A percentile compares a stretch with the other conserved stretches of the same genome.
Conservation (phyloP, 139 green algal genomes). For the Micromonas commoda region DNA sequence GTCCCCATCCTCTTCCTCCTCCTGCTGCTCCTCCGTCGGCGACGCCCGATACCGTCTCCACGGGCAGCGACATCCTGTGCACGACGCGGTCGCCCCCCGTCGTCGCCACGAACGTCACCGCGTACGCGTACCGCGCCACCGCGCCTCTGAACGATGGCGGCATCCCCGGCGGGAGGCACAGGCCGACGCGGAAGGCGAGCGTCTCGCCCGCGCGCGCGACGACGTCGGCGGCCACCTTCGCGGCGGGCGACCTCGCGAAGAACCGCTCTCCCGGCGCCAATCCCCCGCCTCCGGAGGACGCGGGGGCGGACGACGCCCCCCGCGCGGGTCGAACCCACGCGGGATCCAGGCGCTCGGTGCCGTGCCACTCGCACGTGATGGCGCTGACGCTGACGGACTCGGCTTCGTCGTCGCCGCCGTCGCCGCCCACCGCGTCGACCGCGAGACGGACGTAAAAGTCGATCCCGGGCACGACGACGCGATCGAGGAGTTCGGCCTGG, state of each 20-base stretch:
- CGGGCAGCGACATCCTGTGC: background rate
- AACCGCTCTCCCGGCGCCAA: background rate
- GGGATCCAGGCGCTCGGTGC: background rate
- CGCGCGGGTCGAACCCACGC: background rate
- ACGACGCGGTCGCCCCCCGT: background rate
- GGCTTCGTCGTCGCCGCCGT: background rate
- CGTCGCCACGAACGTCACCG: background rate
- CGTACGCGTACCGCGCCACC: background rate
- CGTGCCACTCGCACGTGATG: background rate
- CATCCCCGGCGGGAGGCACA: background rate
- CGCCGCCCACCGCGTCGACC: background rate
- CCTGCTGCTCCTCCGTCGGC: too few species aligned
- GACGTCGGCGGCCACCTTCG: background rate
- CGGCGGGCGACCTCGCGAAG: constrained; percentile 11
- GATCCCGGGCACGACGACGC: too few species aligned
- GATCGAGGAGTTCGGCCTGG: too few species aligned
- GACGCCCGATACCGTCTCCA: too few species aligned
- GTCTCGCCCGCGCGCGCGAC: background rate
- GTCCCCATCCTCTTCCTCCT: too few species aligned
- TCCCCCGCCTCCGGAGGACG: background rate
- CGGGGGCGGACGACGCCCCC: background rate
- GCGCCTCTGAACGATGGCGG: background rate
- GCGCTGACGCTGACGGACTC: background rate
- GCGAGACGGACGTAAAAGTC: too few species aligned
- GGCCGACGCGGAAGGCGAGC: background rate